Evolutionary conservation across 2,329 filamentous ascomycete genomes (phyloP), one percentile per base, ranked within the genome.

Genomic region (Macrophomina tecta): DNA sequence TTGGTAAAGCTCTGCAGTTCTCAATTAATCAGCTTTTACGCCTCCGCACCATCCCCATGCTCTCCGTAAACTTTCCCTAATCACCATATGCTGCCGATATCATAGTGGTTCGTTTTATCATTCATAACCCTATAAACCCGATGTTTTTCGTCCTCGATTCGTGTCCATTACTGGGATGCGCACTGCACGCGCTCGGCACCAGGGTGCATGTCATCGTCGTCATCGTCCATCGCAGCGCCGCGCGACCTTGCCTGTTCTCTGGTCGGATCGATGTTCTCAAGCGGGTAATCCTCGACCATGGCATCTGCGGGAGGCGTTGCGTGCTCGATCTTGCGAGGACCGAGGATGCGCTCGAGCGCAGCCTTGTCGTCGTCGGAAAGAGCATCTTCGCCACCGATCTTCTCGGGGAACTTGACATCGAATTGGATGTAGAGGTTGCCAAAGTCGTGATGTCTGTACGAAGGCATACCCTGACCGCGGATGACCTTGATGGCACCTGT

Each of bases 391-490:
- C 83, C 80, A 23, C 79, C 80, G 32, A 85, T 75, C 28, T 74
- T 74, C 55, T 83, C 90, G 58, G 95, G 95, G 87, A 99, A 98
- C 83, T 97, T 97, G 82, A 99, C 93, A 75, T 92, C 90, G 83
- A 99, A 99, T 78, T 97, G 93, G 76, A 99, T 93, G 84, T 95
- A 99, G 73, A 99, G 85, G 83, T 99, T 97, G 75, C 95, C 95
- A 77, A 87, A 89, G 81, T 98, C 92, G 85, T 99, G 95, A 81
- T 98, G 95, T 74, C 95, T 89, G 81, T 89, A 91, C 4, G 95
- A 96, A 49, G 95, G 95, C 95, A 99, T 99, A 79, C 95, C 95
- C 82, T 99, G 95, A 71, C 93, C 94, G 71, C 92, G 92, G 75
- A 99, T 90, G 81, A 97, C 91, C 85, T 97, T 98, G 78, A 98